Evolutionary conservation across 805 yeast genomes (phyloP).

Genomic region (Wickerhamiella alocasiicola): DNA sequence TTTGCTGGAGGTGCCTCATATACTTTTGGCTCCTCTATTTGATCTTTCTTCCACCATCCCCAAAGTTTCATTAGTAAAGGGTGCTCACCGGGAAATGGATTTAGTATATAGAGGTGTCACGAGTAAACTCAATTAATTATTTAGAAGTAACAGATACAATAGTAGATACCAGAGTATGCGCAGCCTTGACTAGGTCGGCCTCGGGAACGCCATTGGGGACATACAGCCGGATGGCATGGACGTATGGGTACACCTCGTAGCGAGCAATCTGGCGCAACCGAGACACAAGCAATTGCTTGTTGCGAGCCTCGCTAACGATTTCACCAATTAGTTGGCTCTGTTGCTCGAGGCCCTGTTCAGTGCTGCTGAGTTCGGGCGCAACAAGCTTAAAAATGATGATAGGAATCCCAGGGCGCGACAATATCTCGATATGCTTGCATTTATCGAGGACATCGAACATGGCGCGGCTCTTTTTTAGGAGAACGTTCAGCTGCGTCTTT

Average conservation of each 20-base stretch:
- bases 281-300: conserved; percentile 45
- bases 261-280: conserved; percentile 52
- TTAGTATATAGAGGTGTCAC: no score
- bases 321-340: conserved; percentile 42
- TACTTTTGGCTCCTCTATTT: conserved; percentile 1
- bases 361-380: conserved; percentile 21
- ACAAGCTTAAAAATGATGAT: conserved; percentile 52
- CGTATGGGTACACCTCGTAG: conserved; percentile 61
- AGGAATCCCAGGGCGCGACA: conserved; percentile 52
- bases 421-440: conserved; percentile 34
- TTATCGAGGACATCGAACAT: conserved; percentile 15
- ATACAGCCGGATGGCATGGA: conserved; percentile 46
- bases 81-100: neutral
- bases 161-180: conserved; percentile 25
- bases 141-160: conserved; percentile 5
- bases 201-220: conserved; percentile 36
- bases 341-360: conserved; percentile 20
- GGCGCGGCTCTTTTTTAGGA: conserved; percentile 17
- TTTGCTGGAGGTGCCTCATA: conserved; percentile 25
- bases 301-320: conserved; percentile 46
- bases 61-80: conserved; percentile 18
- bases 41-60: conserved; percentile 22
- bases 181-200: conserved; percentile 36
- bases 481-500: conserved; percentile 21
- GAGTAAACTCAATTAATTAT: no score